A percentile compares a stretch with the other conserved stretches of the same genome.
Conservation (phyloP, 2,329 filamentous ascomycete species). For the Fusarium anthophilum region DNA sequence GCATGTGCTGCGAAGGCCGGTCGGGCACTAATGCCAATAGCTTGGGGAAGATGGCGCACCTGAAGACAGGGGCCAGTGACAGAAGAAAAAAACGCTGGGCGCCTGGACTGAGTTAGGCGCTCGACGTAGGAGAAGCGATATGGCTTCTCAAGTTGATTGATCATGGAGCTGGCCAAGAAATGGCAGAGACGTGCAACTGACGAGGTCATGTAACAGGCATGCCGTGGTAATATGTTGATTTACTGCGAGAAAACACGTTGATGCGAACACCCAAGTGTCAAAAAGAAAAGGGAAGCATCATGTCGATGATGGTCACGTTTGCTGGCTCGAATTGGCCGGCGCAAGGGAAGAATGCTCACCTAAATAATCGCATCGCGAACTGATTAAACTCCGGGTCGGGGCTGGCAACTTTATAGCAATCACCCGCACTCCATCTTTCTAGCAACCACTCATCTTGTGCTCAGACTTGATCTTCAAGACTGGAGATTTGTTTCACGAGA, state of each 20-base stretch:
- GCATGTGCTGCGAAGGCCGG: background rate
- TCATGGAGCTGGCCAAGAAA: background rate
- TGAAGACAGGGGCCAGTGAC: background rate
- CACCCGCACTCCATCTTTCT: background rate
- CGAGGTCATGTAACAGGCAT: background rate
- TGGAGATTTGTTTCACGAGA: background rate
- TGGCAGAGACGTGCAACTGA: background rate
- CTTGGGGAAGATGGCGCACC: background rate
- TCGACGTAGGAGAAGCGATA: background rate
- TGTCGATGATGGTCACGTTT: no score
- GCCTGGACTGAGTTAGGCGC: background rate
- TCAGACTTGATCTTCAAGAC: background rate
- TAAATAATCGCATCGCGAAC: background rate
- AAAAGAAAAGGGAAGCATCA: background rate
- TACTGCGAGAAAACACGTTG: accelerated
- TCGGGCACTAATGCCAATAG: background rate
- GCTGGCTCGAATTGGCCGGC: background rate
- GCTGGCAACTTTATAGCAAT: background rate
- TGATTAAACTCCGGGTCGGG: background rate
- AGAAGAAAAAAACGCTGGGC: background rate
- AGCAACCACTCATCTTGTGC: background rate
- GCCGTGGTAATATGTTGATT: no score
- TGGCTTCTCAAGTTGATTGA: background rate
- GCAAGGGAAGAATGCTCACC: background rate
- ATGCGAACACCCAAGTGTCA: no score